Percentiles rank a stretch among this genome's conserved stretches.
Evolutionary conservation across 768 basidiomycete genomes (phyloP).

Genomic region (Mycena leptocephala): DNA sequence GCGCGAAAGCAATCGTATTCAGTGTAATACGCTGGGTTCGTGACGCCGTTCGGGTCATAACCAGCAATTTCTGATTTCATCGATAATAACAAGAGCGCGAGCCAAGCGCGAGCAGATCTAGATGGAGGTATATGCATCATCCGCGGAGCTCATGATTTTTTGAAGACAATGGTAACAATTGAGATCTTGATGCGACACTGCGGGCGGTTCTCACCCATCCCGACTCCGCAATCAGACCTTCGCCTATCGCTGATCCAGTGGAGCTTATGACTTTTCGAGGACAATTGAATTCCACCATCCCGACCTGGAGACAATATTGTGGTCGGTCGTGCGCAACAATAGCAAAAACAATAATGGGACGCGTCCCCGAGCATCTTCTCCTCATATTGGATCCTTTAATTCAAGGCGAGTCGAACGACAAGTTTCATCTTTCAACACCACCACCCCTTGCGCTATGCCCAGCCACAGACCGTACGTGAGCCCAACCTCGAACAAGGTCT

Average conservation of each 20-base stretch:
- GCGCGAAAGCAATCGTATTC: too few relatives aligned
- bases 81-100: too few relatives aligned
- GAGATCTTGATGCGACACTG: background rate
- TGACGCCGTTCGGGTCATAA: too few relatives aligned
- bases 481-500: background rate
- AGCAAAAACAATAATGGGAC: background rate
- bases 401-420: background rate
- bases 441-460: background rate
- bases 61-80: too few relatives aligned
- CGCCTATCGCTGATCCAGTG: too few relatives aligned
- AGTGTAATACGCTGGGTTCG: too few relatives aligned
- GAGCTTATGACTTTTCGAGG: too few relatives aligned
- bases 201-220: background rate
- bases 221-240: background rate
- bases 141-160: background rate
- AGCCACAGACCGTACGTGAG: background rate
- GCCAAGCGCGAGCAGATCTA: too few relatives aligned
- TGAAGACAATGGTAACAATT: background rate
- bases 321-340: background rate
- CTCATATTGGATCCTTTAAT: background rate
- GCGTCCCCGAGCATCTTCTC: background rate
- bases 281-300: too few relatives aligned
- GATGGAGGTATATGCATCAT: too few relatives aligned
- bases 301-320: too few relatives aligned
- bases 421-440: background rate